Conservation (phyloP, 78 protist species). For the Cyanophora paradoxa region DNA sequence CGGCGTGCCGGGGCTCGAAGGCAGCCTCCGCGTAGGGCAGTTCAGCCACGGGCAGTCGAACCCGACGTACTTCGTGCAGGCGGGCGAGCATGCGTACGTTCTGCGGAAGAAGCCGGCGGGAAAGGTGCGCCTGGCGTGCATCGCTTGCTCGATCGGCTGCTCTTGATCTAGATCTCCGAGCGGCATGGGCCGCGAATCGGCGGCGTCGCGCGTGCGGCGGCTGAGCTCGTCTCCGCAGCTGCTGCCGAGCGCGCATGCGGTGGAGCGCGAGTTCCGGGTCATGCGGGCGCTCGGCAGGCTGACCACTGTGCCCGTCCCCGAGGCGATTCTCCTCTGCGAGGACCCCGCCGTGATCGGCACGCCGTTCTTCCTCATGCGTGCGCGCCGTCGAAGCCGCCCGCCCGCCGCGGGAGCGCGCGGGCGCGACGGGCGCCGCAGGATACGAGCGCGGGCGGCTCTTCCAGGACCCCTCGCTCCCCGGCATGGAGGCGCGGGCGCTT, state of each 20-base stretch:
- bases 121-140: too few relatives aligned
- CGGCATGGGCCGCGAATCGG: too few relatives aligned
- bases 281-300: background rate
- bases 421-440: too few relatives aligned
- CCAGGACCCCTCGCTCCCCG: slow-evolving; percentile 16
- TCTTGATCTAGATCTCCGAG: too few relatives aligned
- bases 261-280: slow-evolving; percentile 47
- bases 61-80: slow-evolving; percentile 52
- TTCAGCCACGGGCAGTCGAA: slow-evolving; percentile 51
- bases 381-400: too few relatives aligned
- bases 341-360: slow-evolving; percentile 44
- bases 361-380: slow-evolving; percentile 42
- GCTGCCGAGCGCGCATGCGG: slow-evolving; percentile 43
- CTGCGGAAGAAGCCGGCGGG: slow-evolving; percentile 66
- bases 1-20: too few relatives aligned
- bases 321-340: slow-evolving; percentile 12
- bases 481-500: too few relatives aligned
- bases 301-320: slow-evolving; percentile 45
- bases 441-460: slow-evolving; percentile 40
- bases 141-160: too few relatives aligned
- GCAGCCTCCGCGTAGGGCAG: too few relatives aligned
- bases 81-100: background rate
- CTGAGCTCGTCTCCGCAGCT: slow-evolving; percentile 6
- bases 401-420: too few relatives aligned
- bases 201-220: too few relatives aligned